Conservation (phyloP, 169 alveolate species). For the Cystoisospora suis region DNA sequence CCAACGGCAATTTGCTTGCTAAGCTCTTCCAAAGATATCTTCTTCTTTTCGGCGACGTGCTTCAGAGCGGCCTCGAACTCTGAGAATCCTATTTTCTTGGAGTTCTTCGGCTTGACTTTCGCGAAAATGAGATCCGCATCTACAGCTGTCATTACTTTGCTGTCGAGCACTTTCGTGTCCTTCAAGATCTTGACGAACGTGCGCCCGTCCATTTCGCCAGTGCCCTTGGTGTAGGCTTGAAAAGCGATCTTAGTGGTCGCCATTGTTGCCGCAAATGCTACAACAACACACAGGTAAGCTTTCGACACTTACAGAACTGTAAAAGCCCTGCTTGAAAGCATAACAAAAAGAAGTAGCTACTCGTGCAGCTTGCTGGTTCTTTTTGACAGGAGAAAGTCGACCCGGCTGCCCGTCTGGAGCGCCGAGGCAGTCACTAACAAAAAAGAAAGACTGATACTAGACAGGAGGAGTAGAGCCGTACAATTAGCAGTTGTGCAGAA, state of each 20-base stretch:
- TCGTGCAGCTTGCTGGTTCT: no score
- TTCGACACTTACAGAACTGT: no score
- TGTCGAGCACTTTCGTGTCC: constrained; percentile 75
- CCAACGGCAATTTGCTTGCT: neutral
- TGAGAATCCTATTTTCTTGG: constrained; percentile 74
- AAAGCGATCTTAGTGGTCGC: constrained; percentile 50
- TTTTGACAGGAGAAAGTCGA: no score
- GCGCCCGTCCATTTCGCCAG: constrained; percentile 80
- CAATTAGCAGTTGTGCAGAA: no score
- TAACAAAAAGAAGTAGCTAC: no score
- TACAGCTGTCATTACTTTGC: constrained; percentile 74
- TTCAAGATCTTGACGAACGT: constrained; percentile 78
- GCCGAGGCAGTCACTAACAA: no score
- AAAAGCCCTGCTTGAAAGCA: no score
- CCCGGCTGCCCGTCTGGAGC: no score
- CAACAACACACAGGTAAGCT: no score
- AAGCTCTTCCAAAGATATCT: neutral
- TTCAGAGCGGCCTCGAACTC: constrained; percentile 76
- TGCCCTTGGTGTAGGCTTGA: constrained; percentile 76
- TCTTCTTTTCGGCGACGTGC: constrained; percentile 71
- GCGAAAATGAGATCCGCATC: constrained; percentile 84
- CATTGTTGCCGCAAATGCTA: neutral
- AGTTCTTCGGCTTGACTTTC: constrained; percentile 77
- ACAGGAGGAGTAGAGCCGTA: no score
- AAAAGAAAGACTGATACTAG: no score